Evolutionary conservation across 2,329 filamentous ascomycete genomes (phyloP).

Genomic region (Sporothrix pallida): DNA sequence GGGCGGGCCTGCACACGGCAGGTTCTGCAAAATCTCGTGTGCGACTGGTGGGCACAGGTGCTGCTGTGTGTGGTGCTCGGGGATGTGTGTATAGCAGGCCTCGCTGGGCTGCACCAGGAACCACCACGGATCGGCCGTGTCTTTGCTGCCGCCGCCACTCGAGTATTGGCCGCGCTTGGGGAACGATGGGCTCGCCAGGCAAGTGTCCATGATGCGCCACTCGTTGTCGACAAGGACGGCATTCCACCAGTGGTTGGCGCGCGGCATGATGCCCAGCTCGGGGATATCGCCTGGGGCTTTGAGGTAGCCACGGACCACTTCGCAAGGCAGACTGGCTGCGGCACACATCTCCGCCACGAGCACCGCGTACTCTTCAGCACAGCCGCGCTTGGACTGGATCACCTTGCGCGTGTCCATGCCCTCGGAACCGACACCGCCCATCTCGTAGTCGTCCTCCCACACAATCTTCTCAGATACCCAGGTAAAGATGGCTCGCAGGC

Average conservation of each 20-base stretch:
- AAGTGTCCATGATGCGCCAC: slow-evolving; percentile 96
- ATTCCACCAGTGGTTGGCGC: slow-evolving; percentile 98
- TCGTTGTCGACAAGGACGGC: slow-evolving; percentile 89
- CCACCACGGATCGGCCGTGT: slow-evolving; percentile 84
- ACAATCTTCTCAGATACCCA: slow-evolving; percentile 95
- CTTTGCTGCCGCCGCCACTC: slow-evolving; percentile 59
- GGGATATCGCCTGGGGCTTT: slow-evolving; percentile 85
- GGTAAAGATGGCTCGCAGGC: slow-evolving; percentile 91
- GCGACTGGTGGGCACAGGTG: slow-evolving; percentile 89
- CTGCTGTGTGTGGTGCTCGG: slow-evolving; percentile 84
- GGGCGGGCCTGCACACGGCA: slow-evolving; percentile 83
- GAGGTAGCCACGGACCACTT: slow-evolving; percentile 86
- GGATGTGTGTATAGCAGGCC: slow-evolving; percentile 94
- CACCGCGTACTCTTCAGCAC: slow-evolving; percentile 85
- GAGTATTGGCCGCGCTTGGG: slow-evolving; percentile 81
- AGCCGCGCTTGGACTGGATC: slow-evolving; percentile 81
- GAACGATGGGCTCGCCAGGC: slow-evolving; percentile 87
- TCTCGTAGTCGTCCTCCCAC: slow-evolving; percentile 95
- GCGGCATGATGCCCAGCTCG: slow-evolving; percentile 81
- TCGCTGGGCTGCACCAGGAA: slow-evolving; percentile 90
- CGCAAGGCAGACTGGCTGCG: slow-evolving; percentile 84
- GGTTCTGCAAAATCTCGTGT: slow-evolving; percentile 81
- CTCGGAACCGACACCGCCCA: slow-evolving; percentile 64
- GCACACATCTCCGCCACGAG: slow-evolving; percentile 92
- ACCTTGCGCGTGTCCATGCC: slow-evolving; percentile 81